Percentiles rank a stretch among this genome's conserved stretches.
Evolutionary conservation across 2,329 filamentous ascomycete genomes (phyloP).

Genomic region (Orbilia quercus): DNA sequence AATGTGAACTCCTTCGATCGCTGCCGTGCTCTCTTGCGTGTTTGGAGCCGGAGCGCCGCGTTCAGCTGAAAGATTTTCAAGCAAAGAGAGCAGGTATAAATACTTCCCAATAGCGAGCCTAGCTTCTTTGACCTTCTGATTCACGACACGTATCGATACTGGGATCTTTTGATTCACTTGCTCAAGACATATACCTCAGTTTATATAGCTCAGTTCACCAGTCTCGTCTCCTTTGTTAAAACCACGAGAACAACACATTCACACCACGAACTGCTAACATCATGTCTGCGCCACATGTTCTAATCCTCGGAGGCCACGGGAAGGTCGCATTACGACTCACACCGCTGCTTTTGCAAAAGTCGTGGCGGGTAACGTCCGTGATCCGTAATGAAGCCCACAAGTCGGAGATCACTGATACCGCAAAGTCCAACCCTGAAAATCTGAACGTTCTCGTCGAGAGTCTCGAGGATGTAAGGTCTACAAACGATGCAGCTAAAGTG

Average conservation of each 20-base stretch:
- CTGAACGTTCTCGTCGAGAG: constrained; percentile 37
- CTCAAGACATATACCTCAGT: too few relatives aligned
- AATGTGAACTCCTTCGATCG: constrained; percentile 32
- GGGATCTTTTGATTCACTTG: too few relatives aligned
- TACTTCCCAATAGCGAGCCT: constrained; percentile 18
- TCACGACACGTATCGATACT: neutral
- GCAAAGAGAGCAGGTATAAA: constrained; percentile 10
- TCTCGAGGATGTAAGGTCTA: constrained; percentile 64
- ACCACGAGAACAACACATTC: neutral
- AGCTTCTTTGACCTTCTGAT: neutral
- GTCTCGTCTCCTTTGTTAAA: neutral
- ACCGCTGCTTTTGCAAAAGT: constrained; percentile 77
- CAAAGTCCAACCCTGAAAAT: constrained; percentile 66
- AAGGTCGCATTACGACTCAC: constrained; percentile 80
- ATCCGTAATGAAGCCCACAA: constrained; percentile 70
- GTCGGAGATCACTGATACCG: constrained; percentile 39
- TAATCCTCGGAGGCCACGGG: constrained; percentile 72
- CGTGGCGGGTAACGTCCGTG: constrained; percentile 81
- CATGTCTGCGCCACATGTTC: constrained; percentile 49
- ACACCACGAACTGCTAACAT: neutral
- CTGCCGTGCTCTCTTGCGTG: constrained; percentile 1
- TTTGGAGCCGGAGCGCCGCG: neutral
- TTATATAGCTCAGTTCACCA: neutral
- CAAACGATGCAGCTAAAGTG: constrained; percentile 26
- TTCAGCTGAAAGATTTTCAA: neutral